These are phyloP conservation scores for Serpula lacrymans DNA, from an alignment of 768 basidiomycete genomes.

Conservation along the genomic window DNA sequence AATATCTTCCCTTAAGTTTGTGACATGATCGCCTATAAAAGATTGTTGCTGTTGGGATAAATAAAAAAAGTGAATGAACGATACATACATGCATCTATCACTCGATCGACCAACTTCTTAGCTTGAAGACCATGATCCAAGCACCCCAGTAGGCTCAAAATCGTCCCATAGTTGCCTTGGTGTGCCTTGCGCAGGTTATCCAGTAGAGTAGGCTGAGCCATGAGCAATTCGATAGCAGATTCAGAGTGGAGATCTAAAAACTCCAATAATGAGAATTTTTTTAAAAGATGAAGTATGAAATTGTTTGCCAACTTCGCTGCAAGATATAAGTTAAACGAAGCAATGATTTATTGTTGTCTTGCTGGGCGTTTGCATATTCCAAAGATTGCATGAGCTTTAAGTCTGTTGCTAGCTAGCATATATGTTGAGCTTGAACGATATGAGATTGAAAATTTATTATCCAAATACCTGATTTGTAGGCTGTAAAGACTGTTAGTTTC, in stretches of 20 bases:
- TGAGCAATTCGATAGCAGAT: constrained; percentile 80
- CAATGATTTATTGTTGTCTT: constrained; percentile 72
- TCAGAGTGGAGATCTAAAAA: constrained; percentile 67
- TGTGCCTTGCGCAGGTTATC: constrained; percentile 89
- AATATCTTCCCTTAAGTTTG: constrained; percentile 88
- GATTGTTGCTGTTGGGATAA: background rate
- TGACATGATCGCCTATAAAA: constrained; percentile 78
- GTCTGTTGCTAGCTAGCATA: constrained; percentile 45
- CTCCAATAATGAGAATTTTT: background rate
- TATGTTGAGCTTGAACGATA: constrained; percentile 18
- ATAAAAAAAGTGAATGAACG: background rate
- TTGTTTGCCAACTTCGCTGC: constrained; percentile 60
- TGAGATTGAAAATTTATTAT: constrained; percentile 7
- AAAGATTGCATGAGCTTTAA: constrained; percentile 58
- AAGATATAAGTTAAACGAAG: constrained; percentile 76
- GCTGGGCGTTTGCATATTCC: constrained; percentile 76
- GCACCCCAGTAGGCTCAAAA: constrained; percentile 90
- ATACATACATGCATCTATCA: constrained; percentile 69
- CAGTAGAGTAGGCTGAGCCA: constrained; percentile 73
- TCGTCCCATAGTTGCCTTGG: constrained; percentile 87
- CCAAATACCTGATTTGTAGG: constrained; percentile 25
- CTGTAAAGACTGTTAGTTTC: constrained; percentile 10
- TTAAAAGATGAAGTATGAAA: background rate
- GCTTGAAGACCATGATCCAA: constrained; percentile 80
- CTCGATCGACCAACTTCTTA: constrained; percentile 88